A percentile compares a stretch with the other conserved stretches of the same genome.
Conservation (phyloP, 164 flowering plant species). For the Dillenia turbinata region DNA sequence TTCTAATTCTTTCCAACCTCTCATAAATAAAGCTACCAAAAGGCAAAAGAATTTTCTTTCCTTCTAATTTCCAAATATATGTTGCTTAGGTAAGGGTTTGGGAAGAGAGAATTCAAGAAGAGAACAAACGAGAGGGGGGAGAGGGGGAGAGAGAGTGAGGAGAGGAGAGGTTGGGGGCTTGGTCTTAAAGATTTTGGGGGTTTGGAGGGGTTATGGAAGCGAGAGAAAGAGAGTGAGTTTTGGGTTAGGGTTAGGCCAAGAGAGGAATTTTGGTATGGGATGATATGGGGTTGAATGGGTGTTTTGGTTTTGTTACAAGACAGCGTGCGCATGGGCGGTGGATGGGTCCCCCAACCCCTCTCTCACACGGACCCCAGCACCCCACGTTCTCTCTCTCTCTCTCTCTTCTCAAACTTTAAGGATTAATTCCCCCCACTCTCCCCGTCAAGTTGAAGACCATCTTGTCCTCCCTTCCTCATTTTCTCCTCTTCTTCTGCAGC, state of each 20-base stretch:
- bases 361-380: conserved; percentile 22
- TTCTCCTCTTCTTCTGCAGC: not conserved
- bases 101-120: conserved; percentile 9
- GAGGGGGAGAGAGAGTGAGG: conserved; percentile 14
- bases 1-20: conserved; percentile 14
- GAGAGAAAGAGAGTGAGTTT: conserved; percentile 17
- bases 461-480: not conserved
- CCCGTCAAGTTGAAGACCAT: not conserved
- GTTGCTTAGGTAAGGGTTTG: conserved; percentile 24
- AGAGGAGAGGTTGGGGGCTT: conserved; percentile 7
- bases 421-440: not conserved
- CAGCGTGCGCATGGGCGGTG: conserved; percentile 83
- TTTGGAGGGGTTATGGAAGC: conserved; percentile 58
- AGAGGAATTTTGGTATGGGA: conserved; percentile 34
- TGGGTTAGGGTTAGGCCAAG: conserved; percentile 64
- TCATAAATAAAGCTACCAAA: not conserved
- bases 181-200: conserved; percentile 26
- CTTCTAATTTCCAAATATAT: not conserved
- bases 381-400: conserved; percentile 31
- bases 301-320: conserved; percentile 36
- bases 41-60: no score
- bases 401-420: conserved; percentile 14
- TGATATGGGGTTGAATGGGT: no score
- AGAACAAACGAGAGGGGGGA: conserved; percentile 5
- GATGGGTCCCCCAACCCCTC: conserved; percentile 38